Conservation (phyloP, 2,329 filamentous ascomycete species). For the Sordariomycetes sp. region DNA sequence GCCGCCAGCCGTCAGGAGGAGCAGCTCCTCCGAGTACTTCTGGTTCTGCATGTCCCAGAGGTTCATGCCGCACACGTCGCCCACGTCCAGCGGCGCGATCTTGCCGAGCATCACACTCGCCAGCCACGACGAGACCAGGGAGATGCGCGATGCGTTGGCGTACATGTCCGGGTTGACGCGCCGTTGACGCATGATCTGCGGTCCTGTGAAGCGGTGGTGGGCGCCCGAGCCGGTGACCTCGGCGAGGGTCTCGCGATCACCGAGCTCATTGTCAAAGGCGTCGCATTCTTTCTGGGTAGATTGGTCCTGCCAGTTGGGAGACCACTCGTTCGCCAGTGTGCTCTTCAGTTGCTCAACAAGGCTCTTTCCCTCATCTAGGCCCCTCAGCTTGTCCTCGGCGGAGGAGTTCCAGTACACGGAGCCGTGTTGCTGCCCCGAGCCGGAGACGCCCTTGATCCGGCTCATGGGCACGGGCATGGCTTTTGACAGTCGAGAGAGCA, state of each 20-base stretch:
- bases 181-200: constrained; percentile 85
- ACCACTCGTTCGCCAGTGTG: constrained; percentile 76
- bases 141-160: constrained; percentile 71
- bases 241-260: constrained; percentile 59
- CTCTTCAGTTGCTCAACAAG: constrained; percentile 64
- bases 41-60: constrained; percentile 80
- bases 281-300: constrained; percentile 92
- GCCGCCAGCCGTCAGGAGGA: constrained; percentile 64
- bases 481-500: constrained; percentile 62
- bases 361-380: constrained; percentile 48
- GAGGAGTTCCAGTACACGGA: constrained; percentile 84
- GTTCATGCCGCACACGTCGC: constrained; percentile 94
- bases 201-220: constrained; percentile 96
- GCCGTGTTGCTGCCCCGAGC: constrained; percentile 93
- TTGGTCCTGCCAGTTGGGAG: constrained; percentile 96
- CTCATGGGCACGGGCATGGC: constrained; percentile 57
- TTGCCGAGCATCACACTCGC: constrained; percentile 81
- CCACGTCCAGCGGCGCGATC: constrained; percentile 84
- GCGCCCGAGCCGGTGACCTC: constrained; percentile 81
- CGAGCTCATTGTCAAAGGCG: constrained; percentile 68
- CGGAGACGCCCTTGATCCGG: constrained; percentile 73
- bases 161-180: constrained; percentile 76
- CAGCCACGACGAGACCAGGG: constrained; percentile 89
- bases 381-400: constrained; percentile 55
- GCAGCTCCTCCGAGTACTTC: constrained; percentile 64